Evolutionary conservation across 805 yeast species (phyloP).

Genomic region (Clavispora vitiphila): DNA sequence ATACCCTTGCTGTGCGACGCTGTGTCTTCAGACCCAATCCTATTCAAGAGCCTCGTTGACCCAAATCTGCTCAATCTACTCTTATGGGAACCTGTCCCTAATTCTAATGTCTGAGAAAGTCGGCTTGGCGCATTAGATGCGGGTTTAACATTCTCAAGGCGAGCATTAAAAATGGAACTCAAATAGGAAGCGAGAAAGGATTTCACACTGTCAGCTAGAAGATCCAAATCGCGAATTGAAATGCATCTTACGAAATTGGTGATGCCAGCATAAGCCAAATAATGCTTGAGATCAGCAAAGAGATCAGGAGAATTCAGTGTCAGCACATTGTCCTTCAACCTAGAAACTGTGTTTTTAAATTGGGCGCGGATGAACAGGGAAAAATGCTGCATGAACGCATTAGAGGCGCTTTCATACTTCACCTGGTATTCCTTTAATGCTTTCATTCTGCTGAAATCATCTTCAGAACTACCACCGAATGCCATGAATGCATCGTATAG

Average conservation of each 20-base stretch:
- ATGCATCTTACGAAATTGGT: constrained; percentile 51
- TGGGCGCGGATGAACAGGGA: constrained; percentile 28
- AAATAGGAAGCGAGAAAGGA: constrained; percentile 23
- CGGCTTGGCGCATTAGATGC: constrained; percentile 5
- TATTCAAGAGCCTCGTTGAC: constrained; percentile 13
- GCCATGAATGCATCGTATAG: constrained; percentile 64
- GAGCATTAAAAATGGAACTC: constrained; percentile 19
- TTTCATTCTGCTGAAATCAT: constrained; percentile 56
- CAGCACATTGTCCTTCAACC: constrained; percentile 25
- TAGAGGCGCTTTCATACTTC: constrained; percentile 53
- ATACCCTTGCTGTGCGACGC: neutral
- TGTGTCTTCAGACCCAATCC: constrained; percentile 3
- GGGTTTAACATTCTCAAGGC: constrained; percentile 16
- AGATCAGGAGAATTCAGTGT: constrained; percentile 19
- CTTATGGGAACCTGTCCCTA: constrained; percentile 5
- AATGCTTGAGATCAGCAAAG: constrained; percentile 23
- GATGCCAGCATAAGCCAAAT: constrained; percentile 27
- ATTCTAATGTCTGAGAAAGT: constrained; percentile 11
- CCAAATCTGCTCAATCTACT: constrained; percentile 14
- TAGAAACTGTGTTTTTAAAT: constrained; percentile 39
- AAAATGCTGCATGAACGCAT: constrained; percentile 45
- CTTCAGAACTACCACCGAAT: constrained; percentile 42
- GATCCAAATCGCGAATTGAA: constrained; percentile 42
- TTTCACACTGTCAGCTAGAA: constrained; percentile 42
- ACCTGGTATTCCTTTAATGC: constrained; percentile 65